Conservation (phyloP, 257 asterid species). For the Solanum bukasovii region DNA sequence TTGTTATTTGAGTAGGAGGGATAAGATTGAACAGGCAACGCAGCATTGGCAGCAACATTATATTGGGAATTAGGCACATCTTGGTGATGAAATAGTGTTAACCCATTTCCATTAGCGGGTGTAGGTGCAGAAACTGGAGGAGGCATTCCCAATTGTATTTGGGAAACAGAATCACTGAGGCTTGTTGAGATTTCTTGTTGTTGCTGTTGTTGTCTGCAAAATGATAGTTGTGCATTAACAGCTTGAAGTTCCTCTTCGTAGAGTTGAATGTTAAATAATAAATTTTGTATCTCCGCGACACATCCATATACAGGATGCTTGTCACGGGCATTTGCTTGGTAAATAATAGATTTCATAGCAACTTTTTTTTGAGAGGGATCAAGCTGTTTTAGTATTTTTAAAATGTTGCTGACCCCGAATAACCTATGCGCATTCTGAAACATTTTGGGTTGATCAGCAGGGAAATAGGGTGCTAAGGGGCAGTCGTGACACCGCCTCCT, state of each 20-base stretch:
- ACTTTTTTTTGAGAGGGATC: slow-evolving; percentile 42
- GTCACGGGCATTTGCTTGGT: slow-evolving; percentile 57
- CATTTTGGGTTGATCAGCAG: slow-evolving; percentile 70
- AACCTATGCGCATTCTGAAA: slow-evolving; percentile 69
- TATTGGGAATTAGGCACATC: slow-evolving; percentile 11
- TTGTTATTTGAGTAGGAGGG: slow-evolving; percentile 16
- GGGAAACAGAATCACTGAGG: slow-evolving; percentile 36
- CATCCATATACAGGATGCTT: slow-evolving; percentile 70
- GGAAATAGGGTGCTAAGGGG: slow-evolving; percentile 76
- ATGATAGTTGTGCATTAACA: slow-evolving; percentile 49
- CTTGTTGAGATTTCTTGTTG: slow-evolving; percentile 26
- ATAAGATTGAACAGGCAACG: slow-evolving; percentile 15
- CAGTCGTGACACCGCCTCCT: slow-evolving; percentile 74
- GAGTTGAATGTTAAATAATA: slow-evolving; percentile 32
- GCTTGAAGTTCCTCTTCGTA: slow-evolving; percentile 61
- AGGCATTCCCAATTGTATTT: slow-evolving; percentile 45
- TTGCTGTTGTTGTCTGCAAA: slow-evolving; percentile 39
- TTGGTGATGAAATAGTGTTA: slow-evolving; percentile 28
- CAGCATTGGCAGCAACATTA: slow-evolving; percentile 6
- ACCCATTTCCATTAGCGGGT: background rate
- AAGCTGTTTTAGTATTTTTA: slow-evolving; percentile 47
- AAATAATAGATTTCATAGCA: slow-evolving; percentile 71
- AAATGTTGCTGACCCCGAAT: slow-evolving; percentile 70
- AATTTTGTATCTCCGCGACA: slow-evolving; percentile 38
- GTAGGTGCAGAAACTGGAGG: slow-evolving; percentile 7